Base-by-base conservation (phyloP, 495 filamentous ascomycete species). In the Tuber indicum region DNA sequence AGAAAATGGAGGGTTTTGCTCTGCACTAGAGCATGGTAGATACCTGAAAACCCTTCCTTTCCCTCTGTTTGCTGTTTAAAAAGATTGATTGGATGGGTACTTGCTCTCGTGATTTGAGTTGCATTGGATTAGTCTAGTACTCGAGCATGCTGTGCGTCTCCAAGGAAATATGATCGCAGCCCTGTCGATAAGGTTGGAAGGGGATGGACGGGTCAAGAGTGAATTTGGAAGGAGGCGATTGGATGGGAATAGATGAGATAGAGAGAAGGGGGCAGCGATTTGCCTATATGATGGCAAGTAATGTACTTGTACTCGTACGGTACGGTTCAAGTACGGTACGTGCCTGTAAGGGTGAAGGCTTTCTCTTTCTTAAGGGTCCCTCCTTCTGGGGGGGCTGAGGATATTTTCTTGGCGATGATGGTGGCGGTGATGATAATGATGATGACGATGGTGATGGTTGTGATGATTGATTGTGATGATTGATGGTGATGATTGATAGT, bases 31-130 rank as follows among this genome's bases (percentile, higher is more conserved):
- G 26, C 58, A 36, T 36, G n/a, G 10, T 52, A 58, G 49, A 58
- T n/a, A n/a, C 49, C 23, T 62, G 52, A 26, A 62, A 66, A 5
- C 58, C n/a, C 8, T 32, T 62, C 12, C 10, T n/a, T 19, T 8
- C 52, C 52, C 23, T 62, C 52, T 32, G n/a, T 26, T 19, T 62
- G 21, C 3, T 62, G 10, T 26, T 62, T 36, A 32, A 66, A n/a
- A 66, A 14, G 74, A 44, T 49, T 79, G 72, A 77, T 75, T 79
- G 77, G 77, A 69, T 73, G 71, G 74, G 16, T 17, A 43, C 44
- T 32, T 80, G 78, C 78, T 76, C 78, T 80, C 71, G 74, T 80
- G 78, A 80, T 76, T 69, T 73, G 71, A 74, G 74, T 72, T 79
- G 77, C 78, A 80, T 75, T 52, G 73, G 76, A 72, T 66, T 78